Conservation (phyloP, 257 asterid species). For the Nicotiana benthamiana region DNA sequence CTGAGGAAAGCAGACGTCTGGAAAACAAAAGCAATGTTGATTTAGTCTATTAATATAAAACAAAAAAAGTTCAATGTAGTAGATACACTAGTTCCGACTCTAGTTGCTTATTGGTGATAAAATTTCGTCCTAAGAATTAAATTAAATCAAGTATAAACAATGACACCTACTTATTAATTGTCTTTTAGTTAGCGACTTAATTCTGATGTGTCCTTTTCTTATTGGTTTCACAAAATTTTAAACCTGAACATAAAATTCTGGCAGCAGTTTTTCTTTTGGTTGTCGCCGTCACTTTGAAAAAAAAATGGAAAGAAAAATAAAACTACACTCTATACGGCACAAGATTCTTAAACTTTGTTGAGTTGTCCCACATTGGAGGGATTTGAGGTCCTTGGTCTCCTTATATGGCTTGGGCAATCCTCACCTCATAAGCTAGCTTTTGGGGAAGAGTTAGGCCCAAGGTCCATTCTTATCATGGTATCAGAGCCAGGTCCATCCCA, state of each 20-base stretch:
- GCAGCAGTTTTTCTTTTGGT: background rate
- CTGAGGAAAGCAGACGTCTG: background rate
- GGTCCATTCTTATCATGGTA: too few relatives aligned
- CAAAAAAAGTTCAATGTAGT: background rate
- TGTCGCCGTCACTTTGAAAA: constrained; percentile 4
- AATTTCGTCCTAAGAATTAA: background rate
- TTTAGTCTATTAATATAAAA: background rate
- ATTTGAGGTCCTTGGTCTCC: too few relatives aligned
- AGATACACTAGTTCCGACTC: background rate
- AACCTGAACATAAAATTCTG: background rate
- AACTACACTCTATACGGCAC: background rate
- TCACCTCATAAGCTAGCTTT: too few relatives aligned
- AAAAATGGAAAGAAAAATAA: background rate
- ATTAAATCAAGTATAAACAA: background rate
- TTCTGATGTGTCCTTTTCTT: background rate
- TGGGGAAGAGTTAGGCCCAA: too few relatives aligned
- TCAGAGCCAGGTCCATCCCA: too few relatives aligned
- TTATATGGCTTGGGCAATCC: too few relatives aligned
- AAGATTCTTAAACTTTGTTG: background rate
- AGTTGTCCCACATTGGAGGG: too few relatives aligned
- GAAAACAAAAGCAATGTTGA: background rate
- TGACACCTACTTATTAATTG: background rate
- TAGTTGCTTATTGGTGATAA: background rate
- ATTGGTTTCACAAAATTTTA: background rate
- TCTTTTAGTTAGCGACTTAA: background rate